phyloP scores from a whole-genome alignment of 352 stramenopile genomes.

The Phytophthora pluvialis region DNA sequence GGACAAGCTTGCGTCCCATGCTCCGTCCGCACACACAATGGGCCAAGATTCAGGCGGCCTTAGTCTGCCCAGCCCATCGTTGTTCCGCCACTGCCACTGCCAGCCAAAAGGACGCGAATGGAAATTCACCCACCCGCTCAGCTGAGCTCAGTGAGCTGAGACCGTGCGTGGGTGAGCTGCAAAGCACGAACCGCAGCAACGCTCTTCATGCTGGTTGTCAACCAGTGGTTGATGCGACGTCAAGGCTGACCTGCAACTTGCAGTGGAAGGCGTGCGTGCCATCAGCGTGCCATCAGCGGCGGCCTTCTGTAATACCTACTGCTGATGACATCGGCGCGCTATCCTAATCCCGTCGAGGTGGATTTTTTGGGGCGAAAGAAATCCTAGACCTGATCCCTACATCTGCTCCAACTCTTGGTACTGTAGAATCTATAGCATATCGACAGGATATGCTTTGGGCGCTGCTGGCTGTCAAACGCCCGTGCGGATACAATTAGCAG shows the following conservation, averaged over 20 bases:
- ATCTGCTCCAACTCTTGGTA: slow-evolving; percentile 4
- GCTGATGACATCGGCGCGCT: slow-evolving; percentile 4
- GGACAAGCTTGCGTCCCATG: slow-evolving; percentile 2
- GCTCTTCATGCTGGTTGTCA: background rate
- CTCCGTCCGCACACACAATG: slow-evolving; percentile 1
- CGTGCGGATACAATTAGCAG: background rate
- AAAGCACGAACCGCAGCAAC: slow-evolving; percentile 6
- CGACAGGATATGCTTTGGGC: background rate
- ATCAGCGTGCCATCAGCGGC: too few relatives aligned
- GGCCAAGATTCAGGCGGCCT: background rate
- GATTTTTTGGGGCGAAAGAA: slow-evolving; percentile 20
- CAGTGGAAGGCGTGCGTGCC: too few relatives aligned
- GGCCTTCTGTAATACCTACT: background rate
- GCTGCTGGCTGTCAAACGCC: background rate
- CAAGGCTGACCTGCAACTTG: too few relatives aligned
- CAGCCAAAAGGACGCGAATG: slow-evolving; percentile 4
- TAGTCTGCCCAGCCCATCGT: background rate
- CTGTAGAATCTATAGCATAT: too few relatives aligned
- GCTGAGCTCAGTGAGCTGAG: background rate
- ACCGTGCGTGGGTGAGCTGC: slow-evolving; percentile 10
- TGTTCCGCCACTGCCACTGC: background rate
- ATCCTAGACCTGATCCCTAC: background rate
- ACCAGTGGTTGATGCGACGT: slow-evolving; percentile 1
- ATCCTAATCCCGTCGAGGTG: slow-evolving; percentile 12
- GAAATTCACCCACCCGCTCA: slow-evolving; percentile 11